Conservation (phyloP, 345 rosid genomes). For the Jatropha curcas region DNA sequence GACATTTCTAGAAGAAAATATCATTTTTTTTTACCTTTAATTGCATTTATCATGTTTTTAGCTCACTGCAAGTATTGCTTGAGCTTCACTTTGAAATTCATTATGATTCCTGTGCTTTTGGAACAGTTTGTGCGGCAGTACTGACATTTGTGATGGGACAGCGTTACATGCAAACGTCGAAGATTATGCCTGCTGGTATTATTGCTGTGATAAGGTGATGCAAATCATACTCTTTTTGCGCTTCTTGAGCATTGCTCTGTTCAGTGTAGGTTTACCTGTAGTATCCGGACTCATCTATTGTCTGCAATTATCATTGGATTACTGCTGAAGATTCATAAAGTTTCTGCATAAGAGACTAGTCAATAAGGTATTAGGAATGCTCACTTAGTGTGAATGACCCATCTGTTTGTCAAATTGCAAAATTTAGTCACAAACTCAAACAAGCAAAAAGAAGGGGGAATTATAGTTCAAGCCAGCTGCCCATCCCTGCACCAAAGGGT, state of each 20-base stretch:
- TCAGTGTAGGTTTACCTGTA: background rate
- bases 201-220: slow-evolving; percentile 79
- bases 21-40: background rate
- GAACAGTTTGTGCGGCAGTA: slow-evolving; percentile 61
- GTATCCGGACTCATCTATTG: background rate
- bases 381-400: background rate
- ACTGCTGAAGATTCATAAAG: background rate
- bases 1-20: background rate
- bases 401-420: background rate
- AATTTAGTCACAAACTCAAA: background rate
- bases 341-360: background rate
- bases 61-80: background rate
- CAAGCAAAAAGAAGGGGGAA: background rate
- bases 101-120: slow-evolving; percentile 17
- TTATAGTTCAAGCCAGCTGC: background rate
- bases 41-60: slow-evolving; percentile 15
- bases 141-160: slow-evolving; percentile 86
- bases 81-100: background rate
- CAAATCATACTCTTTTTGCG: background rate
- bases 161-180: slow-evolving; percentile 76
- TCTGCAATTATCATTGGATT: background rate
- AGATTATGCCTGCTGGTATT: slow-evolving; percentile 95
- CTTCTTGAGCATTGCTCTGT: background rate
- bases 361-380: background rate
- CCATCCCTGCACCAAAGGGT: background rate